Conservation (phyloP, 306 rosid species). For the Cucumis hystrix region DNA sequence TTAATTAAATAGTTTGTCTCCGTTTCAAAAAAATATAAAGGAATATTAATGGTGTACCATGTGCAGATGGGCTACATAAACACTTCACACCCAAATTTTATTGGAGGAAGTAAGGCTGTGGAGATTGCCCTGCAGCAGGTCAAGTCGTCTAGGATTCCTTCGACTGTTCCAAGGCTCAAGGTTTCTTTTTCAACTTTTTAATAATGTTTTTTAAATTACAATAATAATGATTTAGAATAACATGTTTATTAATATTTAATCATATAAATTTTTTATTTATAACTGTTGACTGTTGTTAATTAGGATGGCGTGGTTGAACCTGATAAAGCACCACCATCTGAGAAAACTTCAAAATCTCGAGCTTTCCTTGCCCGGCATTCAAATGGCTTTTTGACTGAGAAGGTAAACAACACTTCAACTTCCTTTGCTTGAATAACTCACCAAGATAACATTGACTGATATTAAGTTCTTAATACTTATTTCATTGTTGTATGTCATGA, state of each 20-base stretch:
- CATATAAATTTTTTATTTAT: neutral
- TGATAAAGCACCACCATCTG: slow-evolving; percentile 76
- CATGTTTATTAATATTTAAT: neutral
- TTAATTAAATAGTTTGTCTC: too few relatives aligned
- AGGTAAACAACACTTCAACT: slow-evolving; percentile 26
- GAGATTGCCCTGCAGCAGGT: slow-evolving; percentile 26
- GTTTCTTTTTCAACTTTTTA: neutral
- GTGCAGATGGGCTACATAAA: slow-evolving; percentile 35
- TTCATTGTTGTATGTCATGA: neutral
- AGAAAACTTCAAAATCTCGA: slow-evolving; percentile 64
- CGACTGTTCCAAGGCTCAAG: slow-evolving; percentile 1
- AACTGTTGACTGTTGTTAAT: slow-evolving; percentile 4
- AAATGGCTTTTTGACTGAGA: slow-evolving; percentile 69
- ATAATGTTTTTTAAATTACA: too few relatives aligned
- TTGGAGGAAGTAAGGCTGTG: slow-evolving; percentile 33
- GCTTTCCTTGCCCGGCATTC: slow-evolving; percentile 66
- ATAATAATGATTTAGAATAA: neutral
- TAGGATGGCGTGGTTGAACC: slow-evolving; percentile 64
- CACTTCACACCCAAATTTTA: slow-evolving; percentile 25
- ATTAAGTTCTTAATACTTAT: neutral
- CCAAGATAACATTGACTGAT: neutral
- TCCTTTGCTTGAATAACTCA: neutral
- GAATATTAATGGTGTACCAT: neutral
- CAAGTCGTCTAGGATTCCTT: slow-evolving; percentile 20
- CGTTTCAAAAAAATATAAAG: neutral